Evolutionary conservation across 129 eudicot species (phyloP).

Genomic region (Tagetes erecta): DNA sequence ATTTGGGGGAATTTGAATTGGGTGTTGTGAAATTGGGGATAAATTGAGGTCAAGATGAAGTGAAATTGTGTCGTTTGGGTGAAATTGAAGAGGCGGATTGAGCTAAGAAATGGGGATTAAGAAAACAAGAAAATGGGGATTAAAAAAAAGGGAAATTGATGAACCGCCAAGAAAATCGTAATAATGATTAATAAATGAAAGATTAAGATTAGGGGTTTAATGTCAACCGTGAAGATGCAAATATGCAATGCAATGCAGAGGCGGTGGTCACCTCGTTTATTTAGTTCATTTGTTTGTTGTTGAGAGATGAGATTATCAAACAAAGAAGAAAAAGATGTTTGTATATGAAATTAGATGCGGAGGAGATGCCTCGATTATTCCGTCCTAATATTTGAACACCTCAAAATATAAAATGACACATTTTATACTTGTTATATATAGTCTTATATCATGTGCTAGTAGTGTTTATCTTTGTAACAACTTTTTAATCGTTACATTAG

Average conservation of each 20-base stretch:
- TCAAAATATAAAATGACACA: too few species aligned
- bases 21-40: not conserved
- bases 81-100: constrained; percentile 30
- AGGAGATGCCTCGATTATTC: constrained; percentile 37
- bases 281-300: too few species aligned
- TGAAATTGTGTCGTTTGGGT: not conserved
- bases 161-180: constrained; percentile 29
- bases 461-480: too few species aligned
- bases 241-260: constrained; percentile 22
- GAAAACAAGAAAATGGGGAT: constrained; percentile 35
- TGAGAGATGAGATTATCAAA: too few species aligned
- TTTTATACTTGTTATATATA: too few species aligned
- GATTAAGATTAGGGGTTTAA: not conserved
- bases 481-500: too few species aligned
- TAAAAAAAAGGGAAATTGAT: constrained; percentile 19
- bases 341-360: constrained; percentile 26
- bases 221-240: constrained; percentile 25
- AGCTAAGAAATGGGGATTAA: constrained; percentile 17
- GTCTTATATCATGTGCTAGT: too few species aligned
- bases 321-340: not conserved
- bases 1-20: not conserved
- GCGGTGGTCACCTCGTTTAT: not conserved
- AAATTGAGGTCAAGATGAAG: constrained; percentile 22
- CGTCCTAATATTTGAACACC: not conserved
- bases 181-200: not conserved